Conservation (phyloP, 768 basidiomycete species). For the Boletus eberwhitei region DNA sequence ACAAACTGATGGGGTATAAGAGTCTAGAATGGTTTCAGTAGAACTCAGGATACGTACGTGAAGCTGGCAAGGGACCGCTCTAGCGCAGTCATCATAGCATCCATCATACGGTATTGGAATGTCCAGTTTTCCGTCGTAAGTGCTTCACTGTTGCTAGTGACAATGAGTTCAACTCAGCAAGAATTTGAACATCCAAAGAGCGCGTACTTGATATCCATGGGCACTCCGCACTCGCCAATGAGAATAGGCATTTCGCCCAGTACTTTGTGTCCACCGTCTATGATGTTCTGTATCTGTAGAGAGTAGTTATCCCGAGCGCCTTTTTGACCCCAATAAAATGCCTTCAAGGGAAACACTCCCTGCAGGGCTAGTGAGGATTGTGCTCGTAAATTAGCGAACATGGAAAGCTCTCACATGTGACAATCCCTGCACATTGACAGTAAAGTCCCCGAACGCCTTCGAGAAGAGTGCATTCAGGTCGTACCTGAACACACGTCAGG, state of each 20-base stretch:
- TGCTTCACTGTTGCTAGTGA: conserved; percentile 60
- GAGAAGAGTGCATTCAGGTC: conserved; percentile 85
- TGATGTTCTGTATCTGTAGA: conserved; percentile 77
- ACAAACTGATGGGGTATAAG: conserved; percentile 51
- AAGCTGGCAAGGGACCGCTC: conserved; percentile 78
- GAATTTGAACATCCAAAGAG: neutral
- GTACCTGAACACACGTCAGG: conserved; percentile 54
- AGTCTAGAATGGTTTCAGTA: neutral
- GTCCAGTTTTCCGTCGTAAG: conserved; percentile 69
- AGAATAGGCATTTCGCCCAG: conserved; percentile 83
- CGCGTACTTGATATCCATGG: conserved; percentile 95
- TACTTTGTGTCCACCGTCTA: conserved; percentile 60
- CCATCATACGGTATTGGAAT: conserved; percentile 93
- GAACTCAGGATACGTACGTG: conserved; percentile 55
- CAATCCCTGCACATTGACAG: conserved; percentile 90
- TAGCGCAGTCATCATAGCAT: conserved; percentile 81
- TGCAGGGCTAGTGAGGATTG: conserved; percentile 30
- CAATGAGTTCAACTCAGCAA: neutral
- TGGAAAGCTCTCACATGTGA: conserved; percentile 57
- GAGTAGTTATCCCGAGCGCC: conserved; percentile 81
- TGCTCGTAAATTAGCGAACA: neutral
- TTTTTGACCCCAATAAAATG: conserved; percentile 85
- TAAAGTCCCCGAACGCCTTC: conserved; percentile 82
- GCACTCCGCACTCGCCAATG: conserved; percentile 91
- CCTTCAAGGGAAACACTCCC: conserved; percentile 81